Conservation (phyloP, 106 monocot genomes). For the Dioscorea alata region DNA sequence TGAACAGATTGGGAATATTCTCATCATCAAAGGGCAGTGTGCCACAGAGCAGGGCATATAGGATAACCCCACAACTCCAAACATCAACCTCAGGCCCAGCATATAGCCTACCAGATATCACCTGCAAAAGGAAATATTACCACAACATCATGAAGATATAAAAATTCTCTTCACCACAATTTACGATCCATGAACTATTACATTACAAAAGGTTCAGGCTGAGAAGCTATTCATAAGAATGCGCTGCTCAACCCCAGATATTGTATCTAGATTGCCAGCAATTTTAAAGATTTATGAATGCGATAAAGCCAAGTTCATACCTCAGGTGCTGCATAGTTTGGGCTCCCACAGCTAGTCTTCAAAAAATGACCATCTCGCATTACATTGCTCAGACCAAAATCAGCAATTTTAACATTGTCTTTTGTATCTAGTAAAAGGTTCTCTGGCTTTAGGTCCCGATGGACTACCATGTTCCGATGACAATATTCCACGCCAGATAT, state of each 20-base stretch:
- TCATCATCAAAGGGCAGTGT: constrained; percentile 23
- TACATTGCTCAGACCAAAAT: constrained; percentile 46
- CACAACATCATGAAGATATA: no score
- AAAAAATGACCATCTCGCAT: constrained; percentile 42
- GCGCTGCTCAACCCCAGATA: no score
- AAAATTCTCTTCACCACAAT: neutral
- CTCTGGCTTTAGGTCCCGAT: constrained; percentile 47
- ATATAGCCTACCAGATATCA: constrained; percentile 34
- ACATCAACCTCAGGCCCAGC: constrained; percentile 33
- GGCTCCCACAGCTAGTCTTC: constrained; percentile 39
- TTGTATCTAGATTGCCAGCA: no score
- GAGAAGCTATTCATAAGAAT: neutral
- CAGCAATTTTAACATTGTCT: constrained; percentile 45
- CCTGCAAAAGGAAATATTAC: constrained; percentile 6
- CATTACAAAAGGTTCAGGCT: neutral
- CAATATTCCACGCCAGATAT: constrained; percentile 50
- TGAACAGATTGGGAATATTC: constrained; percentile 18
- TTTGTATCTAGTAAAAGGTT: constrained; percentile 41
- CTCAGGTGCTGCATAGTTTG: constrained; percentile 24
- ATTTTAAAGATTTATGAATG: no score
- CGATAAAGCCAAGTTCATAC: constrained; percentile 3
- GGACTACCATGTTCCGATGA: constrained; percentile 44
- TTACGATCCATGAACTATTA: no score
- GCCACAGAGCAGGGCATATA: constrained; percentile 19
- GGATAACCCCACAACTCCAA: constrained; percentile 24